Base-by-base conservation (phyloP, 495 filamentous ascomycete genomes). In the Aspergillus cristatus region DNA sequence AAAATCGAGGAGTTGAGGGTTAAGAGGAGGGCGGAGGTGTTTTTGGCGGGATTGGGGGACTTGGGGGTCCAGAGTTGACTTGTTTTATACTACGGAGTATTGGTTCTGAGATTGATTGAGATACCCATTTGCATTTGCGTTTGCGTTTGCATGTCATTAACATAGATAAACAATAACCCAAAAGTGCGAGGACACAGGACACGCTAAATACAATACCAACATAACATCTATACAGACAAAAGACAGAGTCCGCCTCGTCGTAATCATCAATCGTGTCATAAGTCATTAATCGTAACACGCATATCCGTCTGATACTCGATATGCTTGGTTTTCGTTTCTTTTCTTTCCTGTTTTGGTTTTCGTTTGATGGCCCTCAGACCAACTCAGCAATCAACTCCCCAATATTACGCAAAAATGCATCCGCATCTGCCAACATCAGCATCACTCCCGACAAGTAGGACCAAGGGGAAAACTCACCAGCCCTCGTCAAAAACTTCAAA, bases 21-120 rank as follows among this genome's bases (percentile, higher is more conserved):
- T 4, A 71, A 61, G 47, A 68, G 51, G 32, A 62, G 81, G 62
- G 76, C 88, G 15, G 85, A 90, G 41, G 70, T 54, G 42, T 89
- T 93, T 59, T 57, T 91, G 49, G 72, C 75, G 12, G 75, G 70
- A 5, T 35, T 59, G 37, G 50, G 45, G 6, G 45, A 53, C 37
- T 40, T 40, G 30, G 28, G 28, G 34, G 2, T n/a, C 12, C 13
- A 8, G 8, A 2, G 5, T 30, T 38, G 18, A 40, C 20, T 18
- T 34, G 20, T 8, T 37, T 13, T 33, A 1, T 26, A 26, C 26
- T 36, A 33, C 12, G 25, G 18, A 32, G 6, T 11, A 35, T 28
- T 49, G 17, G 35, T 15, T 29, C 3, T n/a, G n/a, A n/a, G n/a
- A 32, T 15, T 18, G 30, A 28, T 31, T 38, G 20, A 54, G 46